Conservation (phyloP, 2,329 filamentous ascomycete species). For the Beauveria sp. region DNA sequence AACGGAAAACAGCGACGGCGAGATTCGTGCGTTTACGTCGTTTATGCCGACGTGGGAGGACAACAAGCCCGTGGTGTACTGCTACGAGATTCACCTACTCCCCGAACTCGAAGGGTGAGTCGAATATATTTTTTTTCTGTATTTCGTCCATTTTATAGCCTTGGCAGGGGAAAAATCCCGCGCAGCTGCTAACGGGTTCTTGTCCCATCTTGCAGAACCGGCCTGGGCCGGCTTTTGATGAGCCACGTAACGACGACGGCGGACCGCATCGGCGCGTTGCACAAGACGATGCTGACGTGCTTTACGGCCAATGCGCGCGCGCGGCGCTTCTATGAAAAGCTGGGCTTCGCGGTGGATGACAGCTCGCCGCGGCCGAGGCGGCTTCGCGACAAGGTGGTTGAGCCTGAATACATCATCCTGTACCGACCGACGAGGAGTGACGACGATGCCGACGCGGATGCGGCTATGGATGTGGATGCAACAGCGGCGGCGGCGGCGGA, state of each 20-base stretch:
- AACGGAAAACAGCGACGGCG: not conserved
- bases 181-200: not conserved
- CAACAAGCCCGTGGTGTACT: slow-evolving; percentile 59
- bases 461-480: not conserved
- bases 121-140: no score
- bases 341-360: slow-evolving; percentile 50
- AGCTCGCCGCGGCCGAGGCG: slow-evolving; percentile 46
- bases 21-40: slow-evolving; percentile 51
- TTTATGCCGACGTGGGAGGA: slow-evolving; percentile 67
- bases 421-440: slow-evolving; percentile 24
- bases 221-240: slow-evolving; percentile 56
- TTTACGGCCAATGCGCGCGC: slow-evolving; percentile 55
- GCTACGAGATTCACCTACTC: slow-evolving; percentile 69
- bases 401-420: slow-evolving; percentile 53
- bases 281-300: slow-evolving; percentile 68
- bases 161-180: no score
- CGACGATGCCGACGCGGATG: not conserved
- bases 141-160: not conserved
- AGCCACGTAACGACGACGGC: slow-evolving; percentile 45
- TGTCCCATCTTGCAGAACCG: slow-evolving; percentile 36
- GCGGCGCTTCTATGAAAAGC: slow-evolving; percentile 50
- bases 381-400: slow-evolving; percentile 44
- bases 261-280: slow-evolving; percentile 42
- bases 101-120: slow-evolving; percentile 46
- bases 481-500: not conserved